phyloP scores from a whole-genome alignment of 148 eudicot genomes.

The Mesembryanthemum crystallinum region DNA sequence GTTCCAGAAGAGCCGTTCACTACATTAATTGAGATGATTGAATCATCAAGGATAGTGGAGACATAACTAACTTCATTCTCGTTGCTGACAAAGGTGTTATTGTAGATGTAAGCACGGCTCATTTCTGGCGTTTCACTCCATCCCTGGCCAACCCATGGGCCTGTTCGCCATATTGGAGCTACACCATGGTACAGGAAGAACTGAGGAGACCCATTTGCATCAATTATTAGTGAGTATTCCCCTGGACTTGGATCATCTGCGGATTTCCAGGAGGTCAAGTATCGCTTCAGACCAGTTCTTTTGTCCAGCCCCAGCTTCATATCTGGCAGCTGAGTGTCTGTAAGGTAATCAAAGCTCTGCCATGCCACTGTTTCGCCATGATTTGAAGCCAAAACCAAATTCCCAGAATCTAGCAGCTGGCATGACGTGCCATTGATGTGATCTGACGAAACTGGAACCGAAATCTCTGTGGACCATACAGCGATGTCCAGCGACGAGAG shows the following conservation, averaged over 20 bases:
- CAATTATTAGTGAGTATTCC: slow-evolving; percentile 30
- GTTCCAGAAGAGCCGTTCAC: slow-evolving; percentile 33
- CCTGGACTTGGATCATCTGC: slow-evolving; percentile 44
- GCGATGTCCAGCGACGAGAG: slow-evolving; percentile 16
- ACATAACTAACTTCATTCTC: slow-evolving; percentile 28
- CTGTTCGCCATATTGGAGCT: slow-evolving; percentile 34
- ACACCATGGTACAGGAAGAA: slow-evolving; percentile 37
- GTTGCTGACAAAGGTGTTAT: slow-evolving; percentile 24
- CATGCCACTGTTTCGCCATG: slow-evolving; percentile 24
- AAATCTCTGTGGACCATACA: slow-evolving; percentile 38
- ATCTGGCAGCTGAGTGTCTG: slow-evolving; percentile 38
- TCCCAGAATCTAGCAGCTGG: slow-evolving; percentile 39
- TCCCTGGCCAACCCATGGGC: slow-evolving; percentile 47
- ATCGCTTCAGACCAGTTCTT: slow-evolving; percentile 33
- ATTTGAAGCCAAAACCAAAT: slow-evolving; percentile 32
- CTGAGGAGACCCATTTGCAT: slow-evolving; percentile 40
- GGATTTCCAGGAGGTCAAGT: slow-evolving; percentile 48
- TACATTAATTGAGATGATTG: slow-evolving; percentile 32
- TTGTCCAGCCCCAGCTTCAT: slow-evolving; percentile 46
- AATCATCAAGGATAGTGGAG: slow-evolving; percentile 19
- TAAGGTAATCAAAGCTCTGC: slow-evolving; percentile 55
- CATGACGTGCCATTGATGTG: slow-evolving; percentile 15
- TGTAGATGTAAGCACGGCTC: slow-evolving; percentile 24
- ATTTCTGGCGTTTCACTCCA: slow-evolving; percentile 47
- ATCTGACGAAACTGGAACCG: background rate